Evolutionary conservation across 75 land plant species (phyloP).

Genomic region (Cryptomeria japonica): DNA sequence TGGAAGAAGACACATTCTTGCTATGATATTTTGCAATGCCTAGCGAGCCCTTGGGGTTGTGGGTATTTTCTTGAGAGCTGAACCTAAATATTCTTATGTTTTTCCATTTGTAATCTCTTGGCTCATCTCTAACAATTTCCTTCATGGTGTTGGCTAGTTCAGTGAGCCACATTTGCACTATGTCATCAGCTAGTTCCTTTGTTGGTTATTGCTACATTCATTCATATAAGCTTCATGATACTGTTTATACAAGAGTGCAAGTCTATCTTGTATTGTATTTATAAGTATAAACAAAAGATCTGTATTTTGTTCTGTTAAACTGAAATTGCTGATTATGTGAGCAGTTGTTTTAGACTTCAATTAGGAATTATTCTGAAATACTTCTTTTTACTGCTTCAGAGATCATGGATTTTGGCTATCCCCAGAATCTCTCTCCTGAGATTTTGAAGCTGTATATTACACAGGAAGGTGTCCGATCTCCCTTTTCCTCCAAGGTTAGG

Average conservation of each 20-base stretch:
- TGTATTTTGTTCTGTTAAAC: neutral
- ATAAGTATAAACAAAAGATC: too few species aligned
- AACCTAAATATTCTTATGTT: neutral
- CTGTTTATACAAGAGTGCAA: neutral
- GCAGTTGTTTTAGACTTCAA: conserved; percentile 5
- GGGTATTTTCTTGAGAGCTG: neutral
- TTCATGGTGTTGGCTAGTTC: neutral
- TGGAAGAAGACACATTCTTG: neutral
- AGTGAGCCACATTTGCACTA: neutral
- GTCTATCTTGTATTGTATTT: neutral
- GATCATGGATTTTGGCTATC: conserved; percentile 99
- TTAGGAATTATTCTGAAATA: neutral
- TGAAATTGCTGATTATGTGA: neutral
- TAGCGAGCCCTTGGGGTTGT: neutral
- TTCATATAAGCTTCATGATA: neutral
- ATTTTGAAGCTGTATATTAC: conserved; percentile 97
- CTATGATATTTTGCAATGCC: neutral
- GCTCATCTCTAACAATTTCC: neutral
- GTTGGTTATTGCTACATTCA: neutral
- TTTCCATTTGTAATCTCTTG: neutral
- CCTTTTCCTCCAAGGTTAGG: conserved; percentile 94
- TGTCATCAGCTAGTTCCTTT: neutral
- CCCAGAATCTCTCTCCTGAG: conserved; percentile 98
- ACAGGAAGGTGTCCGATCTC: conserved; percentile 99
- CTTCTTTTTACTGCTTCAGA: conserved; percentile 41